Percentiles rank a stretch among this genome's conserved stretches.
Evolutionary conservation across 768 basidiomycete species (phyloP).

Genomic region (Rhodotorula kratochvilovae): DNA sequence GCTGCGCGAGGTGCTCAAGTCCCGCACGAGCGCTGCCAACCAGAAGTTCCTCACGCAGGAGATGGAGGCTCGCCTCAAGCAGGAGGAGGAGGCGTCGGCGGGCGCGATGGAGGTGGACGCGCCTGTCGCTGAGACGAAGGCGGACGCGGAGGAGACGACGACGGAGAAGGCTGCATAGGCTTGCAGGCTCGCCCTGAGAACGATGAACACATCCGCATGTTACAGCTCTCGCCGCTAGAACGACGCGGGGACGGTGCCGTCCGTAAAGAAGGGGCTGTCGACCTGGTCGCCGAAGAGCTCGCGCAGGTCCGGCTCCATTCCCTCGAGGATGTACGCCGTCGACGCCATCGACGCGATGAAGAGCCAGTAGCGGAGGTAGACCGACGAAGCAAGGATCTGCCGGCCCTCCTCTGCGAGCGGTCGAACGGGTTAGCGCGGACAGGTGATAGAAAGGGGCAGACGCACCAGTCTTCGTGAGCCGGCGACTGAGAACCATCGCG

Average conservation of each 20-base stretch:
- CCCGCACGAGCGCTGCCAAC: slow-evolving; percentile 53
- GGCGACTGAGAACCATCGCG: slow-evolving; percentile 29
- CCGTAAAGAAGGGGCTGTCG: background rate
- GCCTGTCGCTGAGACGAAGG: background rate
- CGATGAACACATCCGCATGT: too few species aligned
- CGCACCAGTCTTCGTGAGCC: slow-evolving; percentile 19
- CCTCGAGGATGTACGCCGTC: background rate
- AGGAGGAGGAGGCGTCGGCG: background rate
- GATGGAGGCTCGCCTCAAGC: slow-evolving; percentile 31
- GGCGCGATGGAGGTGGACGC: background rate
- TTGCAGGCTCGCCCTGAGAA: too few species aligned
- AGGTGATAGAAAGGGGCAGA: background rate
- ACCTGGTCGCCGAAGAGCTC: slow-evolving; percentile 33
- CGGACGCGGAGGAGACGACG: background rate
- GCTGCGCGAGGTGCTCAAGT: slow-evolving; percentile 87
- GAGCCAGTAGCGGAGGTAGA: slow-evolving; percentile 37
- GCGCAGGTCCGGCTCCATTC: background rate
- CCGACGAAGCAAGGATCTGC: slow-evolving; percentile 18
- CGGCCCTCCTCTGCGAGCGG: slow-evolving; percentile 15
- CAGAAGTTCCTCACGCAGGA: slow-evolving; percentile 30
- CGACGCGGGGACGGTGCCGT: background rate
- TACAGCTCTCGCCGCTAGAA: background rate
- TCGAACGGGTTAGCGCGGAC: background rate
- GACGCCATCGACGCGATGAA: background rate
- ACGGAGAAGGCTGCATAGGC: too few species aligned